Base-by-base conservation (phyloP, 2,329 filamentous ascomycete species). In the Eurotiales sp. region DNA sequence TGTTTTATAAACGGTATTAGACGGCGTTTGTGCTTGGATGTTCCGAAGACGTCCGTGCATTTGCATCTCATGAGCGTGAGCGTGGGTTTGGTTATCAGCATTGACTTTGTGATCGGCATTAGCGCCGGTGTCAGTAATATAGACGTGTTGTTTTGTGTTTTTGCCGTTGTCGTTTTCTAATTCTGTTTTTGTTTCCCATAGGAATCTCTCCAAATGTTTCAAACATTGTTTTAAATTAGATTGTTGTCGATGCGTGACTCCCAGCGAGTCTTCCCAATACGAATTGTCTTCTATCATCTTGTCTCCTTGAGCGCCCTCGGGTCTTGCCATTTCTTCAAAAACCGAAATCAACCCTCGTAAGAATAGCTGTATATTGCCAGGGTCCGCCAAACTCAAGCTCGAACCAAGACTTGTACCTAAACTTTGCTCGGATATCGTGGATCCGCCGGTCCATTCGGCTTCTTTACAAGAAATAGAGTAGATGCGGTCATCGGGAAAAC, bases 241-340 rank as follows among this genome's bases (percentile, higher is more conserved):
- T 46, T 87, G 82, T 74, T 99, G 93, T 53, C 93, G 85, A 69
- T 92, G 89, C 15, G 89, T 96, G 32, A 96, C 91, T 51, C 91
- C 91, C 3, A 96, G 80, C 4, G 93, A 86, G 62, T 95, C 88
- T 71, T 90, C 82, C 75, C 88, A 84, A 56, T 88, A 82, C 3
- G 79, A 79, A 51, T 71, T 65, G 27, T 68, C 66, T 52, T 67
- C 65, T 49, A 23, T 68, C 65, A 52, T 68, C 65, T 17, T 17
- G 15, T 60, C 60, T 47, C 65, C 61, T 29, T 64, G 62, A 4
- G 66, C 61, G 29, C 63, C 54, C 30, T 69, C 67, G 11, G 73
- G 66, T 7, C 67, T 70, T 47, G 70, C 64, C 49, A 76, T 71
- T 48, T 67, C 62, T 53, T 72, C 72, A 66, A 97, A 96, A 2